Evolutionary conservation across 2,329 filamentous ascomycete species (phyloP).

Genomic region (Aspergillus brasiliensis): DNA sequence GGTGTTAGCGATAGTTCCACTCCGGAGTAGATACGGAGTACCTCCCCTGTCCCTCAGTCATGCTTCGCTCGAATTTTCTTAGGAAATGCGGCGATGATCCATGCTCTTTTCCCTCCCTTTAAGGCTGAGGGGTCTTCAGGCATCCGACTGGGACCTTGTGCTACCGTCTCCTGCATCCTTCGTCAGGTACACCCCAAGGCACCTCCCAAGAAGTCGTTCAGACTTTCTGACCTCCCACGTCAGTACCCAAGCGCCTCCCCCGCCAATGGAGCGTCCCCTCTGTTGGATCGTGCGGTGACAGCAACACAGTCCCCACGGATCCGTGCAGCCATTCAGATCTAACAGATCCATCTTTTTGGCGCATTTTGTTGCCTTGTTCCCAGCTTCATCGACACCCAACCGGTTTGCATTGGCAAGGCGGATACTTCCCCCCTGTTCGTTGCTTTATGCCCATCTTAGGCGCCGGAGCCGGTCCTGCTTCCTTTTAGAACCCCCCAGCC

Average conservation of each 20-base stretch:
- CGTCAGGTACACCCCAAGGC: background rate
- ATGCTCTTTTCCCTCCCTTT: background rate
- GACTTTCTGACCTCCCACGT: background rate
- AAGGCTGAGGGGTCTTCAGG: background rate
- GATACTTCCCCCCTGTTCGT: constrained; percentile 24
- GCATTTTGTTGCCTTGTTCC: constrained; percentile 21
- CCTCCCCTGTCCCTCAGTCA: no score
- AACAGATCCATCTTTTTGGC: constrained; percentile 1
- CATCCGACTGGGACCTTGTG: background rate
- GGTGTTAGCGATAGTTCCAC: no score
- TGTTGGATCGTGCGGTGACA: constrained; percentile 11
- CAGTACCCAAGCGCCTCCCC: constrained; percentile 16
- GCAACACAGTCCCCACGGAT: constrained; percentile 25
- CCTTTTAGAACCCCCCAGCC: constrained; percentile 21
- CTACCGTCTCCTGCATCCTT: background rate
- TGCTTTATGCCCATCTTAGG: constrained; percentile 26
- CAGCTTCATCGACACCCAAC: constrained; percentile 24
- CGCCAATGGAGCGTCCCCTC: constrained; percentile 13
- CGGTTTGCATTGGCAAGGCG: constrained; percentile 11
- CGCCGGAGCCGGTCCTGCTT: constrained; percentile 16
- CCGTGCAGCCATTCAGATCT: constrained; percentile 20
- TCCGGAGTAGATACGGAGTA: no score
- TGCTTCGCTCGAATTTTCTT: no score
- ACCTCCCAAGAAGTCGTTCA: background rate
- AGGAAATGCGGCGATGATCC: background rate